Evolutionary conservation across 1,139 yeast species (phyloP), one percentile per base, ranked within the genome.

Genomic region (Sugiyamaella pinicola): DNA sequence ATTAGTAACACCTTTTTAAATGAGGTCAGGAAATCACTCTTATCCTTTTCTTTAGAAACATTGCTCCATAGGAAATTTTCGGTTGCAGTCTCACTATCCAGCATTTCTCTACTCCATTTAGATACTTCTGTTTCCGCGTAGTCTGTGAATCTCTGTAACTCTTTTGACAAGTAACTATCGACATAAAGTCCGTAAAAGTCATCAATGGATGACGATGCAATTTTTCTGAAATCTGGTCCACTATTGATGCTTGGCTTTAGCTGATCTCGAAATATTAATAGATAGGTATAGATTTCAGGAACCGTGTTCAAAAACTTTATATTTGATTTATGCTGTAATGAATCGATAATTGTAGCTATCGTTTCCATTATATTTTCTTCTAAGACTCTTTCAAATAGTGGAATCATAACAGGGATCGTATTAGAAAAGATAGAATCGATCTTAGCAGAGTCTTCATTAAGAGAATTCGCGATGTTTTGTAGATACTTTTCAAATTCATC

Each of bases 1-100:
- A 69, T 67, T 58, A 69, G 55, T 15, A 73, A 58, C 2, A 71
- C 76, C 56, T 72, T 75, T 61, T 80, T 80, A 58, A 84, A 73
- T 24, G 84, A 80, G 1, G 82, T 77, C 38, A 83, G 74, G 59
- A 83, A 76, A 51, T 76, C 77, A 33, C 72, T 66, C 58, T 79
- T 78, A 51, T 78, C 76, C 53, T 71, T 68, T 53, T 69, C 75
- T 54, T 68, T 70, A 26, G 69, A 66, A 46, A 75, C 69, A 58
- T 74, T 75, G 42, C 80, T 76, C 61, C 76, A 63, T n/a, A 75
- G 64, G 22, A 71, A 62, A 21, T 68, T 64, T 56, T 78, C 80
- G 1, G 74, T 68, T 29, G 68, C 72, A 2, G 65, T 68, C 39
- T 76, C 77, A 38, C 66, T 67, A 38, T 67, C 65, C 1, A 64